Conservation (phyloP, 2,329 filamentous ascomycete genomes). For the Ustulina deusta region DNA sequence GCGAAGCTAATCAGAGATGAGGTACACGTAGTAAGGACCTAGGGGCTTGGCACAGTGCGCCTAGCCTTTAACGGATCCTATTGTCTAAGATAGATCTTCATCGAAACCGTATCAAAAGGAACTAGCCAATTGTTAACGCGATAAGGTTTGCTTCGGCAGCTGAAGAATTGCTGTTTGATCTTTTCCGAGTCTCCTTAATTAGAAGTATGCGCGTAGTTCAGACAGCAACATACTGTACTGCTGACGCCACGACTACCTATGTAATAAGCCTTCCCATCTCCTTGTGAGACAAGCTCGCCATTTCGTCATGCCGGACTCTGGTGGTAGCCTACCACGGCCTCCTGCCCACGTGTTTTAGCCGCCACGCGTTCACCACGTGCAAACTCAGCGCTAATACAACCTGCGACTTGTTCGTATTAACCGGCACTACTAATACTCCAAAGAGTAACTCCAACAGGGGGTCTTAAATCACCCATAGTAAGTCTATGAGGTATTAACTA, state of each 20-base stretch:
- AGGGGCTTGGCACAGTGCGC: slow-evolving; percentile 11
- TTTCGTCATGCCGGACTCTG: slow-evolving; percentile 19
- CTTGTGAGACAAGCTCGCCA: slow-evolving; percentile 25
- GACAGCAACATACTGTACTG: not conserved
- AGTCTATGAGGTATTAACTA: slow-evolving; percentile 1
- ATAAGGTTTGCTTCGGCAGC: not conserved
- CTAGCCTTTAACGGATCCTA: not conserved
- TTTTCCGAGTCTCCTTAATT: slow-evolving; percentile 1
- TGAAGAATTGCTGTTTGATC: slow-evolving; percentile 11
- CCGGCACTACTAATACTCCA: slow-evolving; percentile 21
- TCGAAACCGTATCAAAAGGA: not conserved
- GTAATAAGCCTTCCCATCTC: slow-evolving; percentile 31
- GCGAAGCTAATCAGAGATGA: not conserved
- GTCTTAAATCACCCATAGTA: slow-evolving; percentile 9
- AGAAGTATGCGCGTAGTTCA: not conserved
- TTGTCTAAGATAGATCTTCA: not conserved
- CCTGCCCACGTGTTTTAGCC: slow-evolving; percentile 33
- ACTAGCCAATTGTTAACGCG: not conserved
- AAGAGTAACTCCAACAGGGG: slow-evolving; percentile 3
- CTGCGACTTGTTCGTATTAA: slow-evolving; percentile 12
- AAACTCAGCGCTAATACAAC: slow-evolving; percentile 25
- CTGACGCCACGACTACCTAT: slow-evolving; percentile 10
- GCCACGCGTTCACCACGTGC: slow-evolving; percentile 38
- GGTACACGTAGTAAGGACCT: not conserved
- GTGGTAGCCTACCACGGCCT: slow-evolving; percentile 3